A percentile compares a stretch with the other conserved stretches of the same genome.
Conservation (phyloP, 306 rosid genomes). For the Cicer judaicum region DNA sequence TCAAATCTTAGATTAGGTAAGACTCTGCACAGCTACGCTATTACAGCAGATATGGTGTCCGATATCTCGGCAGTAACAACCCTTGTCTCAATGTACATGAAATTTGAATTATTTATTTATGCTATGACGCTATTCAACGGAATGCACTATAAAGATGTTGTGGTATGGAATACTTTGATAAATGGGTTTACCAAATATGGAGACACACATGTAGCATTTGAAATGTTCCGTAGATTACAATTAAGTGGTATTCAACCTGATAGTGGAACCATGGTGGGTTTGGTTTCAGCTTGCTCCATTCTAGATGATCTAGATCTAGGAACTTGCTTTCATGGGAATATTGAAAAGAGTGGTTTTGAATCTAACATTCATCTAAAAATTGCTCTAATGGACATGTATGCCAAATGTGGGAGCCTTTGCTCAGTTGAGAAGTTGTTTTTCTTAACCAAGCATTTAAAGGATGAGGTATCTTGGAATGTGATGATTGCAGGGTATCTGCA, state of each 20-base stretch:
- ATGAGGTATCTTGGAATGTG: constrained; percentile 67
- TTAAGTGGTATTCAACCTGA: constrained; percentile 58
- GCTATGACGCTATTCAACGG: constrained; percentile 56
- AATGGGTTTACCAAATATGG: constrained; percentile 59
- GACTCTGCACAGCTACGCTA: constrained; percentile 60
- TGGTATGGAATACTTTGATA: constrained; percentile 75
- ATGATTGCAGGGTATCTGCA: constrained; percentile 66
- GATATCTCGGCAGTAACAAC: constrained; percentile 59
- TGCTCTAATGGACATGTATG: constrained; percentile 68
- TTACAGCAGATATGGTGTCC: constrained; percentile 55
- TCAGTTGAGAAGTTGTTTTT: constrained; percentile 61
- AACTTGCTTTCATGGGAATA: constrained; percentile 60
- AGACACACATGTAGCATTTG: constrained; percentile 52
- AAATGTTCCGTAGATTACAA: constrained; percentile 53
- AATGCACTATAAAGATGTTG: constrained; percentile 60
- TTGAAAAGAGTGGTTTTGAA: constrained; percentile 60
- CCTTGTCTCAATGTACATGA: constrained; percentile 66
- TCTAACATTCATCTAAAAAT: constrained; percentile 54
- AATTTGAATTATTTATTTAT: constrained; percentile 47
- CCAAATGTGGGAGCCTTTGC: constrained; percentile 61
- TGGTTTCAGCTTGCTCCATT: constrained; percentile 56
- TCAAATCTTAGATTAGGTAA: constrained; percentile 56
- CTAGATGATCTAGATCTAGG: constrained; percentile 51
- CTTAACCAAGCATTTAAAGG: constrained; percentile 46
- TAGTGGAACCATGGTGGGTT: constrained; percentile 61